Evolutionary conservation across 345 rosid species (phyloP), one percentile per base, ranked within the genome.

Genomic region (Gossypium ekmanianum): DNA sequence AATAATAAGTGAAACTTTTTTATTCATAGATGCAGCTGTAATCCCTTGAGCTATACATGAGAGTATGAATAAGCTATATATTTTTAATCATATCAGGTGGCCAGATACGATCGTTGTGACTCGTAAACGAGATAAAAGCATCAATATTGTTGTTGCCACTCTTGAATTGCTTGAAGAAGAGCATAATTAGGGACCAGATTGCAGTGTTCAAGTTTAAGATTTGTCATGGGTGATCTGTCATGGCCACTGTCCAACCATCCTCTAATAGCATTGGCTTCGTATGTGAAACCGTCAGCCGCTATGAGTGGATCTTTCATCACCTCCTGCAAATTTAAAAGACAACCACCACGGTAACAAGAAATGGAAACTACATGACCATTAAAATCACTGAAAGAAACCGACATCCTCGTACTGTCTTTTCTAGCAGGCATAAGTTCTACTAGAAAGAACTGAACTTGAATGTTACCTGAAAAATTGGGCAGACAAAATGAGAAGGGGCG

Each of bases 221-320:
- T 94, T 54, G 98, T 94, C 98, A 94, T 94, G 0, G 97, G 98
- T 5, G 98, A 94, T 7, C 91, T 94, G 80, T 87, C 73, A 73
- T 90, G 98, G 17, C 89, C 97, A 16, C 90, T 91, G 3, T 88
- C 71, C 78, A 94, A 80, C 98, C 98, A 94, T 74, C 93, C 98
- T 74, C 80, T 82, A 11, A 94, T 91, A 0, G 97, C 97, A 47
- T 92, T 97, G 9, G 88, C 97, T 80, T 94, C 97, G 18, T 92
- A 94, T 0, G 98, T 94, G 75, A 88, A 92, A 1, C 98, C 98
- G 61, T 94, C 97, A 3, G 97, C 93, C 12, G 98, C 94, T 81
- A 92, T 91, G 54, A 82, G 82, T 2, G 97, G 98, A 84, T 94
- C 97, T 77, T 86, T 80, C 98, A 94, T 90, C 52, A 90, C 85